Evolutionary conservation across 1,284 basidiomycete species (phyloP), one percentile per base, ranked within the genome.

Genomic region (Exobasidium cylindrosporum): DNA sequence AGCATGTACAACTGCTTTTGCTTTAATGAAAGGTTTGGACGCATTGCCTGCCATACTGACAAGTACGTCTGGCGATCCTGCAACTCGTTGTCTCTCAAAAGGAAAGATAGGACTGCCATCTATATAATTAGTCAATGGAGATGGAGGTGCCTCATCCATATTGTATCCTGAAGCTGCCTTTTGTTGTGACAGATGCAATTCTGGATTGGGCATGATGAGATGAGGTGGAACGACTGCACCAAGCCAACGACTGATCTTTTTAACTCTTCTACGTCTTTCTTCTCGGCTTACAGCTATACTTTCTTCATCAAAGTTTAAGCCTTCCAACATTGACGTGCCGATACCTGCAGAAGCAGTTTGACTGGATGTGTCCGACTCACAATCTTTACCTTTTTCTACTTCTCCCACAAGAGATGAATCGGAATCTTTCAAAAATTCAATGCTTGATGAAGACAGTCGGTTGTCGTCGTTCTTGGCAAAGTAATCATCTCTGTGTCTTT

Each of bases 231-330:
- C 55, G 2, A 57, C 55, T 26, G 21, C 70, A 28, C 72, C 72
- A 14, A 74, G 69, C 72, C 70, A 74, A 11, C 67, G 65, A 35
- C 66, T 66, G 63, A 74, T 68, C 56, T 74, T 74, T 35, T 67
- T 69, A 13, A 74, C 61, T 24, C 63, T 63, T 32, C 65, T 61
- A 21, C 71, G 60, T 11, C 71, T 66, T 45, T 71, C 72, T 6
- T 70, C 70, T 43, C 70, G 60, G 13, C 21, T 50, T 10, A 31
- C 21, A 31, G 7, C 24, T n/a, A n/a, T n/a, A 10, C 7, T 50
- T 21, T 50, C 47, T 7, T 7, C 21, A 21, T 50, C 47, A 31
- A 7, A 7, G 47, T 50, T 21, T 23, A 7, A 40, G 35, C 35
- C 35, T 40, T 40, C 35, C n/a, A n/a, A n/a, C n/a, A n/a, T n/a